Evolutionary conservation across 2,329 filamentous ascomycete genomes (phyloP).

Genomic region (Trichoderma arundinaceum): DNA sequence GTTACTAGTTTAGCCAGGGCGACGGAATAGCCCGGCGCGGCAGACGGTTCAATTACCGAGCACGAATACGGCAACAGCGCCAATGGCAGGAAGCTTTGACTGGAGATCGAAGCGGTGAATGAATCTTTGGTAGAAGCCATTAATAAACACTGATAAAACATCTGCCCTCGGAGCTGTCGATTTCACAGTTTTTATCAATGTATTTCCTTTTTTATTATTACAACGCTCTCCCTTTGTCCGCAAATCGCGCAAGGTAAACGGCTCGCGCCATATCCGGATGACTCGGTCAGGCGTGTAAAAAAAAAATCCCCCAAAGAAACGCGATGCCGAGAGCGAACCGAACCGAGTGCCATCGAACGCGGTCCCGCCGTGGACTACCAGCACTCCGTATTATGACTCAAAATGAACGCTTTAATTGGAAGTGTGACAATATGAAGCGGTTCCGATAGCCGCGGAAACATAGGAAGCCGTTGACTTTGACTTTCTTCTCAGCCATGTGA

Average conservation of each 20-base stretch:
- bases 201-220: not conserved
- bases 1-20: slow-evolving; percentile 7
- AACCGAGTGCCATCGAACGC: not conserved
- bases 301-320: too few relatives aligned
- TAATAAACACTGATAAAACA: too few relatives aligned
- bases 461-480: too few relatives aligned
- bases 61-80: slow-evolving; percentile 22
- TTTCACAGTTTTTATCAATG: too few relatives aligned
- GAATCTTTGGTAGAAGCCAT: too few relatives aligned
- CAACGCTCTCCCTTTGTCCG: not conserved
- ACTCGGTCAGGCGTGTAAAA: slow-evolving; percentile 11
- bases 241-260: not conserved
- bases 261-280: slow-evolving; percentile 14
- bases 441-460: not conserved
- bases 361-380: not conserved
- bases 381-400: not conserved
- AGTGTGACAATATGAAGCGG: not conserved
- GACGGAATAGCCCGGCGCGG: slow-evolving; percentile 16
- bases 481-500: not conserved
- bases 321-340: not conserved
- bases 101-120: not conserved
- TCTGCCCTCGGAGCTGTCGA: too few relatives aligned
- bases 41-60: slow-evolving; percentile 18
- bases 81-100: not conserved
- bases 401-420: not conserved